Evolutionary conservation across 2,329 filamentous ascomycete genomes (phyloP), one percentile per base, ranked within the genome.

Genomic region (Apiospora phragmitis): DNA sequence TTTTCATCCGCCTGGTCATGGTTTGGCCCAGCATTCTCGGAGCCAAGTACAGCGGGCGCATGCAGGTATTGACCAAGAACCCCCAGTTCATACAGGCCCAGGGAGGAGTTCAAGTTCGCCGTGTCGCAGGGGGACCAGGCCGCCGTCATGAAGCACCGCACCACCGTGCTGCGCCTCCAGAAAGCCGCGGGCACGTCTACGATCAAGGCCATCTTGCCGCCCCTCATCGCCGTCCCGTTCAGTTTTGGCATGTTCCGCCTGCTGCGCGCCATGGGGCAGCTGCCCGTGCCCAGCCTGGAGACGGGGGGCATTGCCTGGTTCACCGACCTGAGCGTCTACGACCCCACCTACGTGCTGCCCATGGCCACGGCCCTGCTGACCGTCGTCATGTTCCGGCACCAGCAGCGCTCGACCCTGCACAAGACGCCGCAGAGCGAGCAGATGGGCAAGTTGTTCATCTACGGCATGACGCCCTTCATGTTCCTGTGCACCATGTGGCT

Each of bases 181-280:
- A 83, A 84, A 43, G 78, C 82, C 8, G 83, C 88, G 11, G 92
- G 90, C 16, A 83, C 92, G 67, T 87, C 83, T 43, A 73, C 82
- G 2, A 82, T 79, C 74, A 85, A 84, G 73, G 82, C 85, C 24
- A 83, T 92, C 29, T 72, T 88, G 12, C 89, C 89, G 9, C 89
- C 89, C 9, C 80, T 93, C 73, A 32, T 91, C 38, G 80, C 87
- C 75, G 76, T 92, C 16, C 91, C 94, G 6, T 85, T 97, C 73
- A 93, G 92, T 72, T 94, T 90, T 80, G 94, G 94, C 76, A 91
- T 92, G 71, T 98, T 95, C 85, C 90, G 93, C 72, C 85, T 95
- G 65, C 80, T 97, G 73, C 87, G 89, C 69, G 91, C 87, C 74
- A 97, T 97, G 92, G 82, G 89, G 1, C 80, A 85, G 29, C 83